A percentile compares a stretch with the other conserved stretches of the same genome.
Evolutionary conservation across 495 filamentous ascomycete genomes (phyloP).

Genomic region (Filosporella fistucella): DNA sequence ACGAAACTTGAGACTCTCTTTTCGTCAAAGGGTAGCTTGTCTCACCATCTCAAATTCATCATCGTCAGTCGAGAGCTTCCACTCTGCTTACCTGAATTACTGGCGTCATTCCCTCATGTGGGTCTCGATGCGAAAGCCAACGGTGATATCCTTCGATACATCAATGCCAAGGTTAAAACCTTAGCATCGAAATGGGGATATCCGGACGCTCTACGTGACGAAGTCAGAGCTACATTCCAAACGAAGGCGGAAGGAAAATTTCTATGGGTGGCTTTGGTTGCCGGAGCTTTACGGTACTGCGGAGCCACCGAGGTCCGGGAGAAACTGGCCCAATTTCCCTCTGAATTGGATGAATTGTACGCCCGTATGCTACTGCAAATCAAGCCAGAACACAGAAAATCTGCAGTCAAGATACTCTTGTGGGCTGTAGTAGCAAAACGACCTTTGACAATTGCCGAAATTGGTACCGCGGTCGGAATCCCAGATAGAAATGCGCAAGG

Average conservation of each 20-base stretch:
- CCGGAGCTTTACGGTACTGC: slow-evolving; percentile 31
- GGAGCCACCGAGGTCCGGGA: slow-evolving; percentile 21
- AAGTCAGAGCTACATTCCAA: slow-evolving; percentile 28
- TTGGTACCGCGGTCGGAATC: slow-evolving; percentile 17
- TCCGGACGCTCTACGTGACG: slow-evolving; percentile 14
- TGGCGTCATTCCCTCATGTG: slow-evolving; percentile 18
- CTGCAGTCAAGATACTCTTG: slow-evolving; percentile 25
- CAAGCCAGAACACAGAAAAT: slow-evolving; percentile 17
- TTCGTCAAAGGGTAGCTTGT: slow-evolving; percentile 15
- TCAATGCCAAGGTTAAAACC: slow-evolving; percentile 32
- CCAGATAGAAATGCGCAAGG: neutral
- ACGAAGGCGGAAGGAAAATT: slow-evolving; percentile 38
- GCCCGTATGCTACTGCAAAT: slow-evolving; percentile 31
- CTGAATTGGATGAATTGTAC: slow-evolving; percentile 30
- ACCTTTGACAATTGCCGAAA: slow-evolving; percentile 27
- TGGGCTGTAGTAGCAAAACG: slow-evolving; percentile 29
- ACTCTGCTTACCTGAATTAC: slow-evolving; percentile 26
- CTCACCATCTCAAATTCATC: slow-evolving; percentile 28
- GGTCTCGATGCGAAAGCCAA: slow-evolving; percentile 23
- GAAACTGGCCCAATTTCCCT: slow-evolving; percentile 22
- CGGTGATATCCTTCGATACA: slow-evolving; percentile 31
- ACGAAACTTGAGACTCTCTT: slow-evolving; percentile 25
- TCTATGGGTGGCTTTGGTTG: slow-evolving; percentile 40
- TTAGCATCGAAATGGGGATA: slow-evolving; percentile 26
- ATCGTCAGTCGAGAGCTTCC: slow-evolving; percentile 32